A percentile compares a stretch with the other conserved stretches of the same genome.
These are phyloP conservation scores for Cryptosporidium ryanae DNA, from an alignment of 169 alveolate species.

Conservation along the genomic window DNA sequence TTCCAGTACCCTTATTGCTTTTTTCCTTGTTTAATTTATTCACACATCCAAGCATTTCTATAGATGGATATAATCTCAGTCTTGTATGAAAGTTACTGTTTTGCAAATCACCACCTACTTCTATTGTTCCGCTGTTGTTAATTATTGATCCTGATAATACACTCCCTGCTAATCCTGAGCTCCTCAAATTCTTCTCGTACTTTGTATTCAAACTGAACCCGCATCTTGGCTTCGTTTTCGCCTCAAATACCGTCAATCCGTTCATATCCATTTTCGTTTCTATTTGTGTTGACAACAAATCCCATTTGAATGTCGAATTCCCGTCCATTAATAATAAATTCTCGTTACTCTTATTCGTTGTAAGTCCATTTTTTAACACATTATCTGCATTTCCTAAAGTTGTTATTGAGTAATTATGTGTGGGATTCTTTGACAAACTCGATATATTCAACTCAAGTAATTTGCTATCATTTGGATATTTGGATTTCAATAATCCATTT, in stretches of 20 bases:
- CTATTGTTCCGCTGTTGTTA: constrained; percentile 1
- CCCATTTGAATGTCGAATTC: constrained; percentile 53
- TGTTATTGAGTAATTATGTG: constrained; percentile 8
- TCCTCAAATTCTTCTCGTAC: constrained; percentile 23
- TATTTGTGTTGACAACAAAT: constrained; percentile 19
- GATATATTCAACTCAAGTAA: constrained; percentile 34
- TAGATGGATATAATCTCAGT: constrained; percentile 46
- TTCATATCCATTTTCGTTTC: constrained; percentile 65
- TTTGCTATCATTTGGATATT: constrained; percentile 44
- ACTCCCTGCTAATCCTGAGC: no score
- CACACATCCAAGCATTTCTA: constrained; percentile 9
- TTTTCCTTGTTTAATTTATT: constrained; percentile 44
- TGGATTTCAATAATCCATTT: constrained; percentile 26
- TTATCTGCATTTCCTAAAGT: neutral
- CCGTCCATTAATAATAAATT: constrained; percentile 17
- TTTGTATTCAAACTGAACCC: constrained; percentile 40
- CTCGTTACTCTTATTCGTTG: neutral
- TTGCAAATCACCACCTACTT: constrained; percentile 45
- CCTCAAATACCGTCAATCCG: constrained; percentile 49
- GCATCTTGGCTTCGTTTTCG: constrained; percentile 16
- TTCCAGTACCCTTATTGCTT: neutral
- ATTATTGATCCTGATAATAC: no score
- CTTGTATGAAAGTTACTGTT: constrained; percentile 16
- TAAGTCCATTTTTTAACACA: no score
- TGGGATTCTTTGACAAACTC: constrained; percentile 49